Evolutionary conservation across 1,284 basidiomycete species (phyloP), one percentile per base, ranked within the genome.

Genomic region (Pholiota adiposa): DNA sequence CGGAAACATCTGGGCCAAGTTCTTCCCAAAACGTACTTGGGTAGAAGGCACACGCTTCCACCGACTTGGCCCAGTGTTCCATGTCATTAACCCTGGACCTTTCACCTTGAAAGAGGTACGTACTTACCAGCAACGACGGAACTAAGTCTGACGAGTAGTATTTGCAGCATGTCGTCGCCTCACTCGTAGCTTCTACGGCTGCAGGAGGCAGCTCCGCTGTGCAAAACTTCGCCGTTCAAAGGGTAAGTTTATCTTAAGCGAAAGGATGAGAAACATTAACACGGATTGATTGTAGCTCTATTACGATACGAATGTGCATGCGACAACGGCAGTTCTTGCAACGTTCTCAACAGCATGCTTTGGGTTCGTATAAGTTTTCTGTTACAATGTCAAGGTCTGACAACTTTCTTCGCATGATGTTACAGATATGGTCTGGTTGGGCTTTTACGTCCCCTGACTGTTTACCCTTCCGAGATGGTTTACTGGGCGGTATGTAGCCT

Each of bases 401-500:
- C 5, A 18, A 12, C 27, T 27, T 19, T 12, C 16, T 31, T n/a
- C n/a, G n/a, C n/a, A n/a, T n/a, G n/a, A n/a, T n/a, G n/a, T n/a
- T n/a, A n/a, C n/a, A 83, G 81, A 12, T 88, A 87, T 65, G 86
- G 86, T 7, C 72, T 89, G 1, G 80, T 86, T 27, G 85, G 84
- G 3, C 66, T 86, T 5, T 70, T 86, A 7, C 79, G 84, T 3
- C 84, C 84, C 9, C 77, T 89, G 46, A 84, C 85, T 0, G 87
- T 89, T 16, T 86, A 86, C 69, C 88, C 88, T 0, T 83, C 85
- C n/a, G 83, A 86, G 69, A 87, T 88, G 85, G 85, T 90, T 29
- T 89, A 88, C 72, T 89, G 88, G 77, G 68, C 56, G 53, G 83
- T 83, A 65, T 63, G 80, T 73, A 36, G 14, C 12, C 36, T 27